Evolutionary conservation across 2,329 filamentous ascomycete genomes (phyloP).

Genomic region (Fusarium sp.): DNA sequence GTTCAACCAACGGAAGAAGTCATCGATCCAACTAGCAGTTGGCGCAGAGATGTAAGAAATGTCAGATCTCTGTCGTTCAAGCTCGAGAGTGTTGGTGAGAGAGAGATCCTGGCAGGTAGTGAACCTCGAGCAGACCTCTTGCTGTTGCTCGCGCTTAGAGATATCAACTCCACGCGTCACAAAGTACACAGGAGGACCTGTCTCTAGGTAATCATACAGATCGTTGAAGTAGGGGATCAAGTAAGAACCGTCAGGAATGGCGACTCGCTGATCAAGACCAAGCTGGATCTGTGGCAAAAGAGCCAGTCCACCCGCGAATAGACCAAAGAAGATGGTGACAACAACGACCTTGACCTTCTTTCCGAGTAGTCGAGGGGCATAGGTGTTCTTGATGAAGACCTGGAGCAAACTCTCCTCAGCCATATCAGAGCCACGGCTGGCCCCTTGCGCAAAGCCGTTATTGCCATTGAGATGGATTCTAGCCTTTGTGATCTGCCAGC

Average conservation of each 20-base stretch:
- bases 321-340: conserved; percentile 80
- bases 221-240: conserved; percentile 97
- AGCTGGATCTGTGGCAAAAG: conserved; percentile 84
- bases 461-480: conserved; percentile 66
- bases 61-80: conserved; percentile 88
- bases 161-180: conserved; percentile 83
- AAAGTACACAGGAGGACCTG: conserved; percentile 95
- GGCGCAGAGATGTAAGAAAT: conserved; percentile 88
- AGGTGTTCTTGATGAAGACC: conserved; percentile 86
- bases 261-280: conserved; percentile 92
- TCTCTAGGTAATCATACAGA: conserved; percentile 88
- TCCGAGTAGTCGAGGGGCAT: conserved; percentile 81
- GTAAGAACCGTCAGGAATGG: conserved; percentile 92
- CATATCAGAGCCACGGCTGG: conserved; percentile 69
- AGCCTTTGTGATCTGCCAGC: conserved; percentile 79
- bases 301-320: conserved; percentile 85
- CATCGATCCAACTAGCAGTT: conserved; percentile 94
- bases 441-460: conserved; percentile 65
- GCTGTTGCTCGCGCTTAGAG: conserved; percentile 77
- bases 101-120: conserved; percentile 86
- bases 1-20: conserved; percentile 97
- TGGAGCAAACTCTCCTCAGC: conserved; percentile 86
- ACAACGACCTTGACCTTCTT: conserved; percentile 81
- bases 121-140: conserved; percentile 88
- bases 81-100: conserved; percentile 87